Base-by-base conservation (phyloP, 768 basidiomycete species). In the Coprinellus aureogranulatus region DNA sequence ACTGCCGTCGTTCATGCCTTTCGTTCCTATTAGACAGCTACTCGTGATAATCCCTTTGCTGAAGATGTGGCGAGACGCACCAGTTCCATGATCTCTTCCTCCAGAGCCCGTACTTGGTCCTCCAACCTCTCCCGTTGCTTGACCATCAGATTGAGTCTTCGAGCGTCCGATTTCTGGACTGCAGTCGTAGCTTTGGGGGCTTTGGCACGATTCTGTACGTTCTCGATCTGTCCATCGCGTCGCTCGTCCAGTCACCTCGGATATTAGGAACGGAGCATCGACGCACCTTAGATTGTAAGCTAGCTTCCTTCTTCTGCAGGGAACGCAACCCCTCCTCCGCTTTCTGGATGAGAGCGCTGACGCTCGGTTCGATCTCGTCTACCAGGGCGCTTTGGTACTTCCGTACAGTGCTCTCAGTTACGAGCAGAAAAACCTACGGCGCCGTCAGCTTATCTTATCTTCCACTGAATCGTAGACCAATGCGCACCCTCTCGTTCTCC, bases 351-450 rank as follows among this genome's bases (percentile, higher is more conserved):
- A 93, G 82, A 61, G 92, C 89, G 47, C 78, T 82, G n/a, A 93
- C 87, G 28, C 88, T 84, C 18, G 91, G 91, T 59, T 92, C 90
- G 10, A 93, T 84, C 67, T 92, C 90, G 53, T 90, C 88, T 1
- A 82, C 85, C 40, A 92, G 76, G 42, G 87, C 86, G 2, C 85
- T 72, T 65, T 92, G 90, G 74, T 92, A 91, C 69, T 75, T 79
- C 53, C 81, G 79, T n/a, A 92, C 80, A 0, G 85, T 88, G 12
- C 76, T 78, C 68, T 92, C 90, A 53, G 88, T 83, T 1, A 90
- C 77, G 10, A 93, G 81, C 18, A 89, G 72, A 65, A 89, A 92
- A 0, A 90, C 83, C 90, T 93, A 56, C 27, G 51, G 53, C n/a
- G n/a, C 23, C 11, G 22, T 11, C 28, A 16, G 18, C 30, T 40